Base-by-base conservation (phyloP, 2,329 filamentous ascomycete species). In the Berkeleyomyces basicola region DNA sequence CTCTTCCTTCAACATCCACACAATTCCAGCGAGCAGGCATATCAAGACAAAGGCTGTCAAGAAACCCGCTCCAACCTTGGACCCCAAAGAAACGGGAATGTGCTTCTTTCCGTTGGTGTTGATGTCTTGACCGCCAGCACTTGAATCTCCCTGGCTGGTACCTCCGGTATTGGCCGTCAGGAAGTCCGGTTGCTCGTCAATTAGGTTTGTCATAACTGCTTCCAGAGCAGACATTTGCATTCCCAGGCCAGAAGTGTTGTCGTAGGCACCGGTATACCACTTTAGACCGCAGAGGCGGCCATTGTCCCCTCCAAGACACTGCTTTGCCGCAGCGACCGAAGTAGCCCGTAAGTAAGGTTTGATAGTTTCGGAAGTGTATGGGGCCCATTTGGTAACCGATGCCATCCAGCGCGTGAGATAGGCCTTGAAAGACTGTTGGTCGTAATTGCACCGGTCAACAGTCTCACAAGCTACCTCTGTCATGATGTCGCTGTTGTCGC, bases 211-310 rank as follows among this genome's bases (percentile, higher is more conserved):
- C 55, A 87, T 77, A 5, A 86, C 78, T 7, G 86, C 76, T 68
- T 87, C 82, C 70, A 88, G 74, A 2, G 81, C 83, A 1, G 81
- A 78, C 85, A 88, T 88, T 71, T 87, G 84, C 70, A 87, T 83
- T 4, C 85, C 85, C 1, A 87, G 79, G 5, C 84, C 85, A 5
- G 76, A 78, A 1, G 75, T 76, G 33, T 81, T 80, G 69, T 87
- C 83, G 71, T 79, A 86, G 7, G 71, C 71, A 0, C 72, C 74
- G 63, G 76, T 73, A 55, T 77, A 78, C 82, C 83, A 86, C 64
- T 78, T 78, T 61, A 82, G 71, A 7, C 83, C 81, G 67, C 82
- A 86, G 75, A 82, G 78, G 36, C 77, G 77, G 2, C 78, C 76
- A 65, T 82, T 82, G 36, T 69, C 66, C 14, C 82, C 82, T 36